These are phyloP conservation scores for Wickerhamiella siamensis DNA, from an alignment of 805 yeast genomes.

Conservation along the genomic window DNA sequence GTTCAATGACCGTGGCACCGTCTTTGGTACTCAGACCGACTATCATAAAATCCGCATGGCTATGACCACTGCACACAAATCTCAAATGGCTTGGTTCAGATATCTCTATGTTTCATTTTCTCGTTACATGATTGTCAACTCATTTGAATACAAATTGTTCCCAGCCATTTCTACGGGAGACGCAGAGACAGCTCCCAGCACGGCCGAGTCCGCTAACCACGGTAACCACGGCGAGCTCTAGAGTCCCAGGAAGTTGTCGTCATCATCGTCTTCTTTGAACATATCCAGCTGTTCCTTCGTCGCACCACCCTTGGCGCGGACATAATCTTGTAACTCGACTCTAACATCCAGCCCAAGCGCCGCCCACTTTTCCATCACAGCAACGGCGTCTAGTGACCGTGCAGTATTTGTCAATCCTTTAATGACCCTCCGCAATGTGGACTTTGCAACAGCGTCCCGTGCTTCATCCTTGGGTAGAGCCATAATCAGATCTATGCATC, in stretches of 20 bases:
- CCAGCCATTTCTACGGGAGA: background rate
- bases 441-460: conserved; percentile 1
- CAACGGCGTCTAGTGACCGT: conserved; percentile 13
- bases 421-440: conserved; percentile 10
- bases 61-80: conserved; percentile 67
- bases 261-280: conserved; percentile 19
- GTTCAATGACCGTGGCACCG: conserved; percentile 8
- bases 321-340: conserved; percentile 8
- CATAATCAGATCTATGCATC: conserved; percentile 8
- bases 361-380: conserved; percentile 13
- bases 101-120: conserved; percentile 74
- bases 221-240: background rate
- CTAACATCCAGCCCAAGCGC: conserved; percentile 13
- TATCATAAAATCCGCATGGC: conserved; percentile 38
- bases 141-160: background rate
- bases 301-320: conserved; percentile 12
- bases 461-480: background rate
- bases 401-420: conserved; percentile 14
- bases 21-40: conserved; percentile 13
- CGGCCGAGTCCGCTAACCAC: background rate
- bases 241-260: conserved; percentile 11
- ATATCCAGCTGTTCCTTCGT: conserved; percentile 13
- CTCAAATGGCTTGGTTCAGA: conserved; percentile 94
- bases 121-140: conserved; percentile 59
- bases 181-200: background rate